These are phyloP conservation scores for Blastomyces parvus DNA, from an alignment of 2,329 filamentous ascomycete genomes.

Conservation along the genomic window DNA sequence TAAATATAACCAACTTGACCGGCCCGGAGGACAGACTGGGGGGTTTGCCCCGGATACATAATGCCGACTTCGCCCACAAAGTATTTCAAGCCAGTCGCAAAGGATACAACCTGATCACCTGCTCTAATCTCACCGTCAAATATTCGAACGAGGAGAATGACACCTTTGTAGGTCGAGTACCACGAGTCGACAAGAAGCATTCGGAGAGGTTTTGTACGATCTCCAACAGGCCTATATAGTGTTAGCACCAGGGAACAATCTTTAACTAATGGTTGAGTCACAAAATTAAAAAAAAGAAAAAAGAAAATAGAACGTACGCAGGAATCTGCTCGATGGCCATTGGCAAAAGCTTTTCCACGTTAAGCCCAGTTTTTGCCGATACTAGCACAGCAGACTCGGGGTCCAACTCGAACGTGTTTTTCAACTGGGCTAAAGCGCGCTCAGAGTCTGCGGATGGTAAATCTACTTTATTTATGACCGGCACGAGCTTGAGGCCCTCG, in stretches of 20 bases:
- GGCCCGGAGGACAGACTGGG: conserved; percentile 69
- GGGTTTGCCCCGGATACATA: conserved; percentile 80
- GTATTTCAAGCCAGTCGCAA: conserved; percentile 82
- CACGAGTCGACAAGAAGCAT: conserved; percentile 92
- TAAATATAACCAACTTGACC: conserved; percentile 94
- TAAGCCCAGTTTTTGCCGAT: conserved; percentile 87
- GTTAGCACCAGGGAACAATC: conserved; percentile 16
- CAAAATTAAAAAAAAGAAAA: neutral
- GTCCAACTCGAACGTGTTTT: conserved; percentile 78
- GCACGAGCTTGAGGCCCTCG: conserved; percentile 75
- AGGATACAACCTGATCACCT: conserved; percentile 77
- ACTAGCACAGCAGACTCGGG: conserved; percentile 64
- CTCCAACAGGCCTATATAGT: conserved; percentile 53
- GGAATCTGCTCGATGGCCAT: conserved; percentile 79
- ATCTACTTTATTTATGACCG: conserved; percentile 95
- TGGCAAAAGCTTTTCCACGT: conserved; percentile 74
- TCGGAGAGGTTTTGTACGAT: conserved; percentile 61
- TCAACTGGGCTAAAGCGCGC: conserved; percentile 76
- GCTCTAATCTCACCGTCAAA: conserved; percentile 79
- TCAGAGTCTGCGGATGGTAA: conserved; percentile 80
- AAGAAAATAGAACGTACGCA: conserved; percentile 34
- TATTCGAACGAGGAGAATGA: conserved; percentile 79
- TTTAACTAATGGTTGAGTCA: no score
- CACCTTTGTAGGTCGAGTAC: conserved; percentile 94
- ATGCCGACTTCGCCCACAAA: conserved; percentile 94